Base-by-base conservation (phyloP, 164 flowering plant species). In the Malania oleifera region DNA sequence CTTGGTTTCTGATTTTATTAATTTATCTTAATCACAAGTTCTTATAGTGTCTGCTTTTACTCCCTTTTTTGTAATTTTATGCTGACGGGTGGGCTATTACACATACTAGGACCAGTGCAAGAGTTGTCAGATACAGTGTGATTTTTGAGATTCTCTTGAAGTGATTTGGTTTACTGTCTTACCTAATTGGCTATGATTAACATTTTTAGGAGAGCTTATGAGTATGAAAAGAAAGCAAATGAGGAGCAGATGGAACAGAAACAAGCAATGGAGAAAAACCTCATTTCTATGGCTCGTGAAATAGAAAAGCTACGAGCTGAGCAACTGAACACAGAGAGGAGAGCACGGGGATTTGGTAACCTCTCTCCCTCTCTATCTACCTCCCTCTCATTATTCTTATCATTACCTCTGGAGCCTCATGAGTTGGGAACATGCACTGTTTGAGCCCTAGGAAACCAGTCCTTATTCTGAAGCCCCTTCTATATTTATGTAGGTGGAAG, bases 231-330 rank as follows among this genome's bases (percentile, higher is more conserved):
- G 74, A 87, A 81, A 69, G 75, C 82, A 59, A 84, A 78, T 50
- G 74, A 70, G 51, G 87, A 84, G 56, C 78, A 67, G 54, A 52
- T 69, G 54, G 80, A 75, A 62, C 83, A 79, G 60, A 86, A 71
- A 68, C 73, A 71, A 60, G 74, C 74, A 35, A 74, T 86, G 87
- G 87, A 86, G 74, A 76, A 80, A 37, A 86, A 82, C 56, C 81
- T 86, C 22, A 44, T 80, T 26, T 67, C 83, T 28, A 76, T 84
- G 86, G 86, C 89, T 71, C 83, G 83, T 38, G 89, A 86, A 48
- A 59, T 86, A 26, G 87, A 84, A 71, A 80, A 76, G 63, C 74
- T 80, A 7, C 83, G 80, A 52, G 84, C 80, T 11, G 87, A 79
- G 63, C 74, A 67, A 54, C 51, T 76, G 59, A 70, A 65, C 51